These are phyloP conservation scores for Monosporascus sp. DNA, from an alignment of 2,329 filamentous ascomycete species.

Conservation along the genomic window DNA sequence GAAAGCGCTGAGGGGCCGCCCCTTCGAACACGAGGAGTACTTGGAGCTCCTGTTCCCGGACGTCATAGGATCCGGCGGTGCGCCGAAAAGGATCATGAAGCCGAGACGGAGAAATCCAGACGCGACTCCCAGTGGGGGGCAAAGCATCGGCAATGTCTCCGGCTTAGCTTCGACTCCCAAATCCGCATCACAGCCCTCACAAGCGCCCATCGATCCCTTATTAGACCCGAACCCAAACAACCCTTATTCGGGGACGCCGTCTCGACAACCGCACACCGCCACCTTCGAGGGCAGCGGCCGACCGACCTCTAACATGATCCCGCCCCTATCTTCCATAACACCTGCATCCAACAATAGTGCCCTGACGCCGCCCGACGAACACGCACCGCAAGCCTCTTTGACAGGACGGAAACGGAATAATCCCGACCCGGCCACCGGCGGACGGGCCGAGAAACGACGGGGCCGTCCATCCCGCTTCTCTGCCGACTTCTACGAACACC, in stretches of 20 bases:
- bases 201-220: conserved; percentile 14
- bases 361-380: conserved; percentile 53
- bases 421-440: conserved; percentile 13
- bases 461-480: conserved; percentile 30
- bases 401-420: conserved; percentile 33
- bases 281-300: conserved; percentile 5
- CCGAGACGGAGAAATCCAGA: conserved; percentile 46
- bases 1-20: conserved; percentile 50
- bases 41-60: conserved; percentile 59
- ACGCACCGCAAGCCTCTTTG: conserved; percentile 27
- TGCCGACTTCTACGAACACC: conserved; percentile 28
- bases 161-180: conserved; percentile 19
- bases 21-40: conserved; percentile 57
- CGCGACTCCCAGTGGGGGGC: conserved; percentile 37
- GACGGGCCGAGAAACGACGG: conserved; percentile 22
- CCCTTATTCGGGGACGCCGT: conserved; percentile 15
- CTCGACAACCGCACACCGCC: conserved; percentile 15
- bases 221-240: conserved; percentile 17
- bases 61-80: conserved; percentile 54
- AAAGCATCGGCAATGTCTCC: conserved; percentile 20
- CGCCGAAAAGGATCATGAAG: conserved; percentile 55
- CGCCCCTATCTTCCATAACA: conserved; percentile 34
- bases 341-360: conserved; percentile 33
- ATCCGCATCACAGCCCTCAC: conserved; percentile 7
- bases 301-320: conserved; percentile 31